phyloP scores from a whole-genome alignment of 2,329 filamentous ascomycete species.

The Neopestalotiopsis rosae region DNA sequence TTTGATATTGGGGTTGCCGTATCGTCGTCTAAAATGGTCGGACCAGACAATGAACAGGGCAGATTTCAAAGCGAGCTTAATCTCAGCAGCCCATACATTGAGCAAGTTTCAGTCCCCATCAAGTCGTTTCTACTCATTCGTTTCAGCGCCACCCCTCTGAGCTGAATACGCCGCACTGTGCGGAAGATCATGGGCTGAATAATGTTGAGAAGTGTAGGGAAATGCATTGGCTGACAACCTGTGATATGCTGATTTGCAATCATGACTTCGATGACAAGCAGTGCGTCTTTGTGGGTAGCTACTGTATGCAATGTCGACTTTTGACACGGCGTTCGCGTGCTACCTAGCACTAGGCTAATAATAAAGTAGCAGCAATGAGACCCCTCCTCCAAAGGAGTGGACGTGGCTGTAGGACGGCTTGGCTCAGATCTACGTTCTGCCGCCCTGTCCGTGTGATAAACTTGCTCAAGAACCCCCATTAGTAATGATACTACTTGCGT shows the following conservation, averaged over 20 bases:
- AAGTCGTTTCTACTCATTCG: background rate
- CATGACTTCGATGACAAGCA: background rate
- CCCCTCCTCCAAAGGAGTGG: background rate
- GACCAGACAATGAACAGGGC: conserved; percentile 9
- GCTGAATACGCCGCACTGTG: background rate
- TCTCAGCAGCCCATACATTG: conserved; percentile 7
- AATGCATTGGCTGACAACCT: background rate
- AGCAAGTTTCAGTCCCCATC: conserved; percentile 13
- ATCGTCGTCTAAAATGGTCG: background rate
- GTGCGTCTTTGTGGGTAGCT: background rate
- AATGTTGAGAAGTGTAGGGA: background rate
- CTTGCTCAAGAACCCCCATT: conserved; percentile 1
- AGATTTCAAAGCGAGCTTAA: conserved; percentile 10
- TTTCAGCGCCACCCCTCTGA: background rate
- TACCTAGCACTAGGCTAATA: background rate
- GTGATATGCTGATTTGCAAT: background rate
- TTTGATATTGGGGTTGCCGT: background rate
- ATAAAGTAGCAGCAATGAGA: background rate
- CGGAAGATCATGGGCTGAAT: background rate
- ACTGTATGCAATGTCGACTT: background rate
- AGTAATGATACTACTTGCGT: background rate
- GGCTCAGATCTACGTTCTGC: conserved; percentile 1
- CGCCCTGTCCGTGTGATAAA: conserved; percentile 9
- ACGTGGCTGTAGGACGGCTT: background rate
- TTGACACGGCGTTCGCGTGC: background rate